Conservation (phyloP, 1,284 basidiomycete genomes). For the Pterula multifida region DNA sequence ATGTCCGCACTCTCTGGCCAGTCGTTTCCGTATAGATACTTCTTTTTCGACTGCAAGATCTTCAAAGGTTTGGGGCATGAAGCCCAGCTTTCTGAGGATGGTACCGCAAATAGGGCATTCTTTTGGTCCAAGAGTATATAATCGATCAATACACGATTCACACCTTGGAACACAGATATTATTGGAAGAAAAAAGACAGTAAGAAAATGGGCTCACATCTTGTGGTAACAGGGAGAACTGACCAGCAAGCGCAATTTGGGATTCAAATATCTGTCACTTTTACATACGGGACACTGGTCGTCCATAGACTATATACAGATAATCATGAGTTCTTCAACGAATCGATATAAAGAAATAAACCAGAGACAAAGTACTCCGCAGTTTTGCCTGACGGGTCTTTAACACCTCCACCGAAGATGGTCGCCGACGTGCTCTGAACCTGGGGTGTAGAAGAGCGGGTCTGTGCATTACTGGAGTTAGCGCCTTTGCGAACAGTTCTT, state of each 20-base stretch:
- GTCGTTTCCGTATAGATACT: slow-evolving; percentile 76
- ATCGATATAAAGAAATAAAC: slow-evolving; percentile 1
- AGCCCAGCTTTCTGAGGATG: slow-evolving; percentile 86
- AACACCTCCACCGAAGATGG: slow-evolving; percentile 66
- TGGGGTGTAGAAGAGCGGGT: slow-evolving; percentile 58
- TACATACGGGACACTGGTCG: slow-evolving; percentile 96
- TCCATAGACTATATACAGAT: slow-evolving; percentile 51
- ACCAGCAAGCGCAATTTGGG: slow-evolving; percentile 90
- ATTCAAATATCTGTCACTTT: slow-evolving; percentile 93
- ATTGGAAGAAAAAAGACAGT: neutral
- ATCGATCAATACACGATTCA: slow-evolving; percentile 93
- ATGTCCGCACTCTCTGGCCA: slow-evolving; percentile 64
- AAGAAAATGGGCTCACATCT: slow-evolving; percentile 55
- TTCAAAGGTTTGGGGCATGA: slow-evolving; percentile 94
- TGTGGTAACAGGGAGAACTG: slow-evolving; percentile 89
- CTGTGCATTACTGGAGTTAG: slow-evolving; percentile 28
- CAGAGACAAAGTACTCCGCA: slow-evolving; percentile 62
- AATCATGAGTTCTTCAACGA: slow-evolving; percentile 6
- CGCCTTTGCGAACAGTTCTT: slow-evolving; percentile 59
- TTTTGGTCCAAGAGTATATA: slow-evolving; percentile 93
- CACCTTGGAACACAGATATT: slow-evolving; percentile 48
- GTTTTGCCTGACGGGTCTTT: slow-evolving; percentile 74
- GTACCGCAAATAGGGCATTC: slow-evolving; percentile 92
- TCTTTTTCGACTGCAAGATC: slow-evolving; percentile 96
- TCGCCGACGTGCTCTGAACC: slow-evolving; percentile 56